Evolutionary conservation across 1,284 basidiomycete species (phyloP).

Genomic region (Phaffia rhodozyma): DNA sequence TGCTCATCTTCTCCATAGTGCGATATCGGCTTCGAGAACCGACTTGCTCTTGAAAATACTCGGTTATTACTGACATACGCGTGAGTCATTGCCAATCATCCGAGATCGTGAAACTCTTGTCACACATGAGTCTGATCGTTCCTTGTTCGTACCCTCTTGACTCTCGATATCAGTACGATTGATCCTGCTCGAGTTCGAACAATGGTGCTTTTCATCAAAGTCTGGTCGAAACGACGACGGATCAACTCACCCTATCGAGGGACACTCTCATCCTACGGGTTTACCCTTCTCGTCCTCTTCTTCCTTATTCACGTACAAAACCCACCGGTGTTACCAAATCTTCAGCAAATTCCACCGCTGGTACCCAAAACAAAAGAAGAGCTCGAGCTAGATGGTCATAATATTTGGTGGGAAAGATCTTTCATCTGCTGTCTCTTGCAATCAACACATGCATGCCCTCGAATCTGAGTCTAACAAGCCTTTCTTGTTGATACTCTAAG

Average conservation of each 20-base stretch:
- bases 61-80: slow-evolving; percentile 92
- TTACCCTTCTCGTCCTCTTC: slow-evolving; percentile 93
- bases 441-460: background rate
- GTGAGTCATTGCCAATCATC: slow-evolving; percentile 1
- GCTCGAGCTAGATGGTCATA: slow-evolving; percentile 69
- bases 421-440: background rate
- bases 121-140: background rate
- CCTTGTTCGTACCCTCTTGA: background rate
- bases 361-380: slow-evolving; percentile 60
- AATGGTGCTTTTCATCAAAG: slow-evolving; percentile 94
- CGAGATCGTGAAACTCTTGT: background rate
- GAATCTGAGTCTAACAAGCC: background rate
- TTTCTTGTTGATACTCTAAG: slow-evolving; percentile 32
- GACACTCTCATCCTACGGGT: slow-evolving; percentile 93
- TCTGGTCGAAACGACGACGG: slow-evolving; percentile 96
- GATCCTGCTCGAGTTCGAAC: slow-evolving; percentile 88
- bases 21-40: slow-evolving; percentile 97
- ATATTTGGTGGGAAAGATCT: slow-evolving; percentile 52
- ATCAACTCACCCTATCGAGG: slow-evolving; percentile 97
- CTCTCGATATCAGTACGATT: slow-evolving; percentile 45
- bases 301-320: slow-evolving; percentile 95
- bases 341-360: slow-evolving; percentile 76
- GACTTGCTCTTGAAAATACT: slow-evolving; percentile 92
- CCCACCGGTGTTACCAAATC: slow-evolving; percentile 79
- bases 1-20: slow-evolving; percentile 40